Evolutionary conservation across 1,139 yeast species (phyloP).

Genomic region (Diutina siamensis): DNA sequence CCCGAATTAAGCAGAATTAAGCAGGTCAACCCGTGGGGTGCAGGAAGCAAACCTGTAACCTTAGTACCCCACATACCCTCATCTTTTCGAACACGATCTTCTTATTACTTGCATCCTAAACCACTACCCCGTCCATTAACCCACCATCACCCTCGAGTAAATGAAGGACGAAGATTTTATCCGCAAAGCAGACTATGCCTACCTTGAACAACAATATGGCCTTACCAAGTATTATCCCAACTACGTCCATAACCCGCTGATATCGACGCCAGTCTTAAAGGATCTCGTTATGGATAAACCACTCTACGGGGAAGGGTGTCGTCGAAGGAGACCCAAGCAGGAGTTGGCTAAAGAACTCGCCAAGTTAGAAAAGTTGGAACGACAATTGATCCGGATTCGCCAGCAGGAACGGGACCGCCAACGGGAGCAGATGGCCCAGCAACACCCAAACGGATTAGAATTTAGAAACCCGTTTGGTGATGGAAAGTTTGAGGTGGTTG

Average conservation of each 20-base stretch:
- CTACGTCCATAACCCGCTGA: slow-evolving; percentile 28
- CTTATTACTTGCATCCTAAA: slow-evolving; percentile 1
- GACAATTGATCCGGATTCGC: not conserved
- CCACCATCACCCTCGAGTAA: too few relatives aligned
- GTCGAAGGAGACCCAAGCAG: not conserved
- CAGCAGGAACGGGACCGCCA: not conserved
- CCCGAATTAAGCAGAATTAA: not conserved
- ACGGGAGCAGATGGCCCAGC: not conserved
- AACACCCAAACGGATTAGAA: not conserved
- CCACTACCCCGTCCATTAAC: not conserved
- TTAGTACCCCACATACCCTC: not conserved
- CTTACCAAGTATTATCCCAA: slow-evolving; percentile 31
- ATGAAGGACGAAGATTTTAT: slow-evolving; percentile 14
- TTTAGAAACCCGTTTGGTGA: slow-evolving; percentile 5
- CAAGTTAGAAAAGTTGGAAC: not conserved
- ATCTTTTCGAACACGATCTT: not conserved
- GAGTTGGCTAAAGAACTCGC: not conserved
- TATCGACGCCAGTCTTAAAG: slow-evolving; percentile 26
- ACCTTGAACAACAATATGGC: slow-evolving; percentile 23
- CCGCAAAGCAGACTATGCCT: slow-evolving; percentile 23
- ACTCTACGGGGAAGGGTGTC: slow-evolving; percentile 16
- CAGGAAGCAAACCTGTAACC: not conserved
- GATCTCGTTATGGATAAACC: slow-evolving; percentile 29
- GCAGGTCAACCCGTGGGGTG: not conserved
- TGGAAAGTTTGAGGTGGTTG: slow-evolving; percentile 2